These are phyloP conservation scores for Ceratocystis colombiana DNA, from an alignment of 2,329 filamentous ascomycete genomes.

Conservation along the genomic window DNA sequence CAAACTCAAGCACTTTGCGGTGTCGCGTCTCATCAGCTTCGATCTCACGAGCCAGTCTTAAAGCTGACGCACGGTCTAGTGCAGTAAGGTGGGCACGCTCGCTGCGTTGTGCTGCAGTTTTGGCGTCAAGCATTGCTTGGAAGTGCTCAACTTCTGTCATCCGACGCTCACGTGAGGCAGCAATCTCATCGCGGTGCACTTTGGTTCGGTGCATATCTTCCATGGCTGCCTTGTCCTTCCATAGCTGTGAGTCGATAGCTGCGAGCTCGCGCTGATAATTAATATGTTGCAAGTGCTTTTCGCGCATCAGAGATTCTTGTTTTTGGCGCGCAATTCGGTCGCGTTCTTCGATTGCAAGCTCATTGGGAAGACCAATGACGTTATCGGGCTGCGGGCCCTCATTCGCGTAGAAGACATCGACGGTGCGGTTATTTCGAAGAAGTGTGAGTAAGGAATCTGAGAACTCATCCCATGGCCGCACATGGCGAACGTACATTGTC, in stretches of 20 bases:
- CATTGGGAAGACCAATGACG: constrained; percentile 43
- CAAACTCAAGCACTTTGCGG: constrained; percentile 41
- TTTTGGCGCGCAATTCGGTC: constrained; percentile 40
- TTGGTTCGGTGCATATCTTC: constrained; percentile 43
- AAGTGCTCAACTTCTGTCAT: constrained; percentile 40
- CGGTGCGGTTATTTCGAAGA: constrained; percentile 43
- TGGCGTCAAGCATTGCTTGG: constrained; percentile 31
- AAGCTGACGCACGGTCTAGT: constrained; percentile 27
- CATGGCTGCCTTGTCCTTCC: constrained; percentile 40
- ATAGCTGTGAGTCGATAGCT: constrained; percentile 42
- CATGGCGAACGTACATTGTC: constrained; percentile 49
- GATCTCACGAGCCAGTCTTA: constrained; percentile 35
- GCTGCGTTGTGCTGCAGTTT: constrained; percentile 31
- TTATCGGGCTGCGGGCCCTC: constrained; percentile 45
- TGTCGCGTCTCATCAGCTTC: constrained; percentile 39
- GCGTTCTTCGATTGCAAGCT: constrained; percentile 42
- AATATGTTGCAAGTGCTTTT: constrained; percentile 42
- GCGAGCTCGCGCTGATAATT: constrained; percentile 44
- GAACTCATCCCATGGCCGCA: constrained; percentile 31
- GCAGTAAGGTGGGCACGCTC: constrained; percentile 25
- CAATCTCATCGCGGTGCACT: constrained; percentile 39
- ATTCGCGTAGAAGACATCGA: constrained; percentile 46
- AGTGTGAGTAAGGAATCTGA: constrained; percentile 36
- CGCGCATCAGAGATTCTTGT: constrained; percentile 39
- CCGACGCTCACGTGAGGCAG: constrained; percentile 37